phyloP scores from a whole-genome alignment of 768 basidiomycete genomes.

The Amanita thiersii region DNA sequence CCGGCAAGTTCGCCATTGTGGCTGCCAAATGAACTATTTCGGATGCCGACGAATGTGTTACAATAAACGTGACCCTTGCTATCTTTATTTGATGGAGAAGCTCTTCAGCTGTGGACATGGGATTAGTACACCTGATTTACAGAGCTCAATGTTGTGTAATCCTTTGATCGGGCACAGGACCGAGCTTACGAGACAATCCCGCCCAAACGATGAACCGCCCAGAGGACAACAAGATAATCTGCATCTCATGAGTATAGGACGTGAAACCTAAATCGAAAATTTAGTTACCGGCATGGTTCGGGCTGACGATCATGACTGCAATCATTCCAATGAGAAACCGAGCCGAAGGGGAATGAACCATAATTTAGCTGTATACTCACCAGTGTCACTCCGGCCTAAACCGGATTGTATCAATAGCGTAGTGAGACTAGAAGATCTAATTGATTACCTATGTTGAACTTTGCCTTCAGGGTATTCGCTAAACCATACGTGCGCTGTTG shows the following conservation, averaged over 20 bases:
- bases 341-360: no score
- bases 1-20: slow-evolving; percentile 23
- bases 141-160: slow-evolving; percentile 7
- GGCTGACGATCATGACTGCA: slow-evolving; percentile 43
- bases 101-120: slow-evolving; percentile 43
- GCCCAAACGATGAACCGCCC: slow-evolving; percentile 45
- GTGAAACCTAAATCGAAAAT: not conserved
- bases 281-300: slow-evolving; percentile 41
- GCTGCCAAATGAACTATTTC: slow-evolving; percentile 30
- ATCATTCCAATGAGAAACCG: not conserved
- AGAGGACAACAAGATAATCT: slow-evolving; percentile 41
- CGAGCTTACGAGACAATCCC: slow-evolving; percentile 45
- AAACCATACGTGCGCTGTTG: slow-evolving; percentile 12
- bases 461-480: not conserved
- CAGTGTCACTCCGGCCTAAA: no score
- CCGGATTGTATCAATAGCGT: no score
- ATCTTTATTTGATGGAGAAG: slow-evolving; percentile 40
- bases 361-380: no score
- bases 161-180: not conserved
- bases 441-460: slow-evolving; percentile 1
- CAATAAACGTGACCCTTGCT: slow-evolving; percentile 32
- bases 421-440: no score
- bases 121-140: slow-evolving; percentile 47
- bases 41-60: slow-evolving; percentile 33
- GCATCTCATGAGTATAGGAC: no score